phyloP scores from a whole-genome alignment of 2,329 filamentous ascomycete species.

The Trichoderma sp. region DNA sequence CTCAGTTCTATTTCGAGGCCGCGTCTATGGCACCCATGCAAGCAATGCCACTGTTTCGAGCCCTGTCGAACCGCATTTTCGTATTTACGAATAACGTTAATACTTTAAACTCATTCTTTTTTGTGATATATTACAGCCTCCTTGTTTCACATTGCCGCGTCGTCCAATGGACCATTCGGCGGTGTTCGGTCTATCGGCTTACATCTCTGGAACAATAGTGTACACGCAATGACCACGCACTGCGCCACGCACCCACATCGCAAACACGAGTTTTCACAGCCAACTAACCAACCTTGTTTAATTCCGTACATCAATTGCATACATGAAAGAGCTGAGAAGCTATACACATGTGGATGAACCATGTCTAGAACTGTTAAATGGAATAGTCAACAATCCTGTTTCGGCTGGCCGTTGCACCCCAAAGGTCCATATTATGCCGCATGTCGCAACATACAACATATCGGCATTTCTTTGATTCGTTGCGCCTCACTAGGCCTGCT shows the following conservation, averaged over 20 bases:
- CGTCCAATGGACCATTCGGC: background rate
- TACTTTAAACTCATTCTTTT: background rate
- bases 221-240: background rate
- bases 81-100: background rate
- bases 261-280: background rate
- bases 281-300: background rate
- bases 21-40: background rate
- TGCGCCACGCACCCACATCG: slow-evolving; percentile 15
- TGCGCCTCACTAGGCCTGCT: background rate
- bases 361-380: background rate
- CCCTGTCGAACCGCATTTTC: background rate
- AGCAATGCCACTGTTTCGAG: background rate
- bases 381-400: background rate
- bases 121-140: background rate
- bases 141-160: background rate
- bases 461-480: background rate
- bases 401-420: background rate
- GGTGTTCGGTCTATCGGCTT: background rate
- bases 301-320: background rate
- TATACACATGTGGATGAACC: background rate
- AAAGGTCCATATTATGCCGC: background rate
- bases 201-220: background rate
- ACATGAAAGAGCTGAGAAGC: background rate
- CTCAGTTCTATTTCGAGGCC: background rate
- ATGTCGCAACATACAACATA: background rate